These are phyloP conservation scores for Dactylellina parvicollis DNA, from an alignment of 2,329 filamentous ascomycete species.

Conservation along the genomic window DNA sequence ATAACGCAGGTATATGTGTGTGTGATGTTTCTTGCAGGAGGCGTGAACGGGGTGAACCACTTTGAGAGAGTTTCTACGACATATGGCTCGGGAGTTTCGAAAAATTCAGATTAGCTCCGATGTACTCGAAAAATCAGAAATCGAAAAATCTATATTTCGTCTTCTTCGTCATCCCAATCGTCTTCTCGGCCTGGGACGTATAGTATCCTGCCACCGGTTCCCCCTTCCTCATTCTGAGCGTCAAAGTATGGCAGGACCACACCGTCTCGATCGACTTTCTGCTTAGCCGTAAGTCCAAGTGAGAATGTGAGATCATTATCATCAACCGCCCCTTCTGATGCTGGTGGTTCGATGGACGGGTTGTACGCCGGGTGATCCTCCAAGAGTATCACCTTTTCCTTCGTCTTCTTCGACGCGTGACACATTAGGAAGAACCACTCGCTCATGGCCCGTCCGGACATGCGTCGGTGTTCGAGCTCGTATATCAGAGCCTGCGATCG, in stretches of 20 bases:
- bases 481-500: constrained; percentile 75
- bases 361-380: constrained; percentile 79
- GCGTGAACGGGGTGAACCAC: not conserved
- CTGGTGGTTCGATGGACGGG: constrained; percentile 62
- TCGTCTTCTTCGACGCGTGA: constrained; percentile 56
- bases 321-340: constrained; percentile 62
- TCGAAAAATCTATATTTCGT: constrained; percentile 75
- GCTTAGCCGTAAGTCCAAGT: constrained; percentile 87
- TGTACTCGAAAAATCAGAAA: not conserved
- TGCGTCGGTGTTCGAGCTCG: constrained; percentile 76
- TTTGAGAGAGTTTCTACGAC: constrained; percentile 33
- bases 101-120: no score
- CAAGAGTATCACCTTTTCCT: constrained; percentile 71
- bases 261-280: constrained; percentile 83
- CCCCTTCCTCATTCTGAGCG: constrained; percentile 82
- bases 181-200: constrained; percentile 96
- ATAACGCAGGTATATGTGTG: constrained; percentile 19
- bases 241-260: constrained; percentile 97
- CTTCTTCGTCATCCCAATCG: constrained; percentile 95
- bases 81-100: not conserved
- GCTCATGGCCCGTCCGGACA: constrained; percentile 79
- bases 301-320: constrained; percentile 76
- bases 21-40: not conserved
- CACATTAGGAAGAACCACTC: constrained; percentile 72
- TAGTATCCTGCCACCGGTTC: constrained; percentile 89